These are phyloP conservation scores for Fusarium abutilonis DNA, from an alignment of 2,329 filamentous ascomycete species.

Conservation along the genomic window DNA sequence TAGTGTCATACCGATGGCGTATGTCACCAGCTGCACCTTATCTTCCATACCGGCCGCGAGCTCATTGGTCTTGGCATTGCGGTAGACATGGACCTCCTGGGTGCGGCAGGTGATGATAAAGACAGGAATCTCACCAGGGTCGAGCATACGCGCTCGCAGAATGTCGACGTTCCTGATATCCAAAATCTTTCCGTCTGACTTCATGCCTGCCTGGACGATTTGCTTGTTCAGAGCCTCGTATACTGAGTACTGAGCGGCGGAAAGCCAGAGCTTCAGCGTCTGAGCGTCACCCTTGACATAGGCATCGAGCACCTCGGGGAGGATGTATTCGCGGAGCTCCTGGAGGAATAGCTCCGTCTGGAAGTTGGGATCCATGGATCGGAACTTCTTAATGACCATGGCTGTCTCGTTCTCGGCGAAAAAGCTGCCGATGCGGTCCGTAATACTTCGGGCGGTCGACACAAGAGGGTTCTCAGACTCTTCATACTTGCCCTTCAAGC, in stretches of 20 bases:
- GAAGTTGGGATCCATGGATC: slow-evolving; percentile 93
- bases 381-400: slow-evolving; percentile 97
- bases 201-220: slow-evolving; percentile 91
- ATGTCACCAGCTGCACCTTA: slow-evolving; percentile 97
- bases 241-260: slow-evolving; percentile 93
- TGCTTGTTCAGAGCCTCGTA: slow-evolving; percentile 98
- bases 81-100: slow-evolving; percentile 97
- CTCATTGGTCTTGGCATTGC: slow-evolving; percentile 87
- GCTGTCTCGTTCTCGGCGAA: slow-evolving; percentile 99
- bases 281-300: slow-evolving; percentile 97
- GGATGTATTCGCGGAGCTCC: slow-evolving; percentile 96
- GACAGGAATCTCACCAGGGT: slow-evolving; percentile 88
- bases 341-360: slow-evolving; percentile 94
- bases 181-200: slow-evolving; percentile 92
- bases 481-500: slow-evolving; percentile 86
- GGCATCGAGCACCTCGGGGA: slow-evolving; percentile 95
- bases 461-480: slow-evolving; percentile 98
- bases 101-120: slow-evolving; percentile 97
- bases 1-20: slow-evolving; percentile 94
- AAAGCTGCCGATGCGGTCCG: slow-evolving; percentile 91
- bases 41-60: slow-evolving; percentile 98
- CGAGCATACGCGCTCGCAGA: slow-evolving; percentile 79
- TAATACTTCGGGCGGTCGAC: slow-evolving; percentile 90
- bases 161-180: slow-evolving; percentile 97
- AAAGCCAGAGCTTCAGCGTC: slow-evolving; percentile 93